A percentile compares a stretch with the other conserved stretches of the same genome.
Conservation (phyloP, 2,329 filamentous ascomycete genomes). For the Fusarium ramigenum region DNA sequence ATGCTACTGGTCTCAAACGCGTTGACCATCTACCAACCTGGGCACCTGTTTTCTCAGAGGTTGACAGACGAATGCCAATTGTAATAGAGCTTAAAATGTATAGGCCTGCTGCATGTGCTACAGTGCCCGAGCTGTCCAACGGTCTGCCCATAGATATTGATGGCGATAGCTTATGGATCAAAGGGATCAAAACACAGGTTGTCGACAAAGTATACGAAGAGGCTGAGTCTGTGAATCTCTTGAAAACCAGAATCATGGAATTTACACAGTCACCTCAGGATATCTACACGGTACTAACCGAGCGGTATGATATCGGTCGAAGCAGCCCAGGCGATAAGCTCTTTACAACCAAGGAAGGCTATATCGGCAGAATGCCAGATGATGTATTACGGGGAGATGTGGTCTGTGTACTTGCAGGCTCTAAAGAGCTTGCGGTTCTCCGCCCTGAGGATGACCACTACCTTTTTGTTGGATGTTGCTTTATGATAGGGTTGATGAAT, state of each 20-base stretch:
- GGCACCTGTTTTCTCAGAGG: background rate
- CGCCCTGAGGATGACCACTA: background rate
- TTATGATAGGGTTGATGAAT: background rate
- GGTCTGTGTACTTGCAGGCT: background rate
- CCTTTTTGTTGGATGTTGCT: background rate
- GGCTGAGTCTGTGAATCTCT: no score
- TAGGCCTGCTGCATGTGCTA: background rate
- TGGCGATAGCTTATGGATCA: background rate
- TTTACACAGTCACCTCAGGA: no score
- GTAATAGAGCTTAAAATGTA: accelerated
- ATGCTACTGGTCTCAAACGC: background rate
- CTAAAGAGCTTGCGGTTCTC: background rate
- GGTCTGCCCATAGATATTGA: background rate
- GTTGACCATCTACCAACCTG: background rate
- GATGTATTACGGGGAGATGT: background rate
- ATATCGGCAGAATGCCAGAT: background rate
- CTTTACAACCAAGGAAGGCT: background rate
- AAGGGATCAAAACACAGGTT: background rate
- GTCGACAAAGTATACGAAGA: no score
- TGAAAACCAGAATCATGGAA: no score
- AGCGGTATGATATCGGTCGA: no score
- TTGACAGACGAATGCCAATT: background rate
- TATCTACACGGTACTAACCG: no score
- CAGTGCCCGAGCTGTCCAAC: background rate
- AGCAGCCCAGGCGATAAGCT: no score